Conservation (phyloP, 2,329 filamentous ascomycete genomes). For the Neofusicoccum sp. region DNA sequence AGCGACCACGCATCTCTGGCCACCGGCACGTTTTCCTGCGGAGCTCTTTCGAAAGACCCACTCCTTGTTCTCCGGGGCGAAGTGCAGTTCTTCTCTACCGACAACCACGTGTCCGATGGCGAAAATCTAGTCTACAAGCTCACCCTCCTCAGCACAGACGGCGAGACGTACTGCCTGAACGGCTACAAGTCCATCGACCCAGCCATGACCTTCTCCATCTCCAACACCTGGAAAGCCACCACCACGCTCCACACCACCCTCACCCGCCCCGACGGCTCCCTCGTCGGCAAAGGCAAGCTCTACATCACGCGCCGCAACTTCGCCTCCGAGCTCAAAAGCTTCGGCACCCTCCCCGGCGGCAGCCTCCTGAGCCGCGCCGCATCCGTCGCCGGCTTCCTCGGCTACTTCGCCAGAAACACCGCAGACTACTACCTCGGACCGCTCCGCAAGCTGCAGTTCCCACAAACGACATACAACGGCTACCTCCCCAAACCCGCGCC, state of each 20-base stretch:
- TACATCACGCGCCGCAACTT: conserved; percentile 59
- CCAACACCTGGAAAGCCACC: conserved; percentile 62
- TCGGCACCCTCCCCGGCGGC: background rate
- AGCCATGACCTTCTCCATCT: conserved; percentile 57
- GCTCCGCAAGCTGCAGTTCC: conserved; percentile 60
- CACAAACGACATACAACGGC: conserved; percentile 44
- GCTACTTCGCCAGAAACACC: conserved; percentile 59
- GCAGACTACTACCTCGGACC: conserved; percentile 58
- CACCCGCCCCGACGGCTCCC: conserved; percentile 44
- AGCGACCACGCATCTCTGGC: conserved; percentile 56
- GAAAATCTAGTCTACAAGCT: conserved; percentile 65
- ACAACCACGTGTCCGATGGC: conserved; percentile 59
- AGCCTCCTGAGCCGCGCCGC: background rate
- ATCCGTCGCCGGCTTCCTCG: conserved; percentile 47
- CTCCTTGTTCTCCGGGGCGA: conserved; percentile 63
- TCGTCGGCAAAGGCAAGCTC: conserved; percentile 64
- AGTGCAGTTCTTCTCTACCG: conserved; percentile 60
- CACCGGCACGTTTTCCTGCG: conserved; percentile 62
- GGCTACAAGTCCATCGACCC: conserved; percentile 66
- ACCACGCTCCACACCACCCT: conserved; percentile 66
- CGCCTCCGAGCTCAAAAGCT: conserved; percentile 56
- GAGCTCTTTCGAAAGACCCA: conserved; percentile 44
- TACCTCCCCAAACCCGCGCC: conserved; percentile 56
- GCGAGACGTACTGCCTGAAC: conserved; percentile 59
- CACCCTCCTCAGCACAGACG: conserved; percentile 59